Conservation (phyloP, 192 early-diverging fungal genomes). For the Linderina pennispora region DNA sequence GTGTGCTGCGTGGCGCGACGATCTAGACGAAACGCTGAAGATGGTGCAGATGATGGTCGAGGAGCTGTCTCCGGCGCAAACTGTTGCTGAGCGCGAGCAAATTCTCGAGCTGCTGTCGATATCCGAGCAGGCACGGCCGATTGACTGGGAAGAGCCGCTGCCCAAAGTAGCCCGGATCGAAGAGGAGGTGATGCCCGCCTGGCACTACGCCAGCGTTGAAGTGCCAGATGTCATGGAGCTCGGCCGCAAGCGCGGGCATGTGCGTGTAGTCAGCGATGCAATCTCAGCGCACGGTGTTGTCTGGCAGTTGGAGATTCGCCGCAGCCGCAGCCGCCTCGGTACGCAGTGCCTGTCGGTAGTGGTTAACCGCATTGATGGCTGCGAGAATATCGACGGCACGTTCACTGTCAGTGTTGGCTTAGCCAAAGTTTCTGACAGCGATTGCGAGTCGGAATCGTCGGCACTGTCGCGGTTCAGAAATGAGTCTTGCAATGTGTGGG, state of each 20-base stretch:
- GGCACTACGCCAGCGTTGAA: constrained; percentile 1
- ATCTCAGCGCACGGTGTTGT: constrained; percentile 26
- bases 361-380: constrained; percentile 18
- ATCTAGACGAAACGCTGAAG: constrained; percentile 17
- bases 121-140: constrained; percentile 8
- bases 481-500: neutral
- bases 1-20: constrained; percentile 21
- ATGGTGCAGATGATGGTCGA: constrained; percentile 36
- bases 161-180: neutral
- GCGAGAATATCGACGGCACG: neutral
- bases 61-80: constrained; percentile 27
- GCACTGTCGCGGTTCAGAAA: constrained; percentile 1
- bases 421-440: neutral
- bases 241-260: constrained; percentile 35
- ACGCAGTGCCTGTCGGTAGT: constrained; percentile 21
- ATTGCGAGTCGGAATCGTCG: neutral
- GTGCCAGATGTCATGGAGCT: constrained; percentile 24
- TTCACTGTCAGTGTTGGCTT: constrained; percentile 10
- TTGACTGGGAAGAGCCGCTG: constrained; percentile 1
- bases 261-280: constrained; percentile 21
- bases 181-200: constrained; percentile 3
- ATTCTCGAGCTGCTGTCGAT: constrained; percentile 10
- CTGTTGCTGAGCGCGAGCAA: constrained; percentile 15
- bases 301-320: constrained; percentile 22
- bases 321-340: constrained; percentile 19